phyloP scores from a whole-genome alignment of 768 basidiomycete genomes.

The Lanmaoa rubissima region DNA sequence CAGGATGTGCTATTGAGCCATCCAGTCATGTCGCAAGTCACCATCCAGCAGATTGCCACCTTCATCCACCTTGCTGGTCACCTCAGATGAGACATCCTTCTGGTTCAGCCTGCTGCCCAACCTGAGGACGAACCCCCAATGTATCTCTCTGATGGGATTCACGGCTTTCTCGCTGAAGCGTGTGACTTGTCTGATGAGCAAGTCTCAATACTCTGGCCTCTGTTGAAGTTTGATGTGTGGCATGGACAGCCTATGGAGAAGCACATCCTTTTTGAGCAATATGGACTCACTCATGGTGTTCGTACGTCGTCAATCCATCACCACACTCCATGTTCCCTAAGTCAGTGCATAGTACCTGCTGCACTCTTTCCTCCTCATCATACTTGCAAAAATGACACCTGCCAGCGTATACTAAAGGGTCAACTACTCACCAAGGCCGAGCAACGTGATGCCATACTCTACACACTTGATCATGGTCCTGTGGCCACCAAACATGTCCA shows the following conservation, averaged over 20 bases:
- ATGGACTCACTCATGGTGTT: not conserved
- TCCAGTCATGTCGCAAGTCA: not conserved
- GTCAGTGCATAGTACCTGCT: not conserved
- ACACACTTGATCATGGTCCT: not conserved
- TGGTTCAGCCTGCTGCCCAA: not conserved
- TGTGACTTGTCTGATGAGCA: not conserved
- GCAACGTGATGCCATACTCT: not conserved
- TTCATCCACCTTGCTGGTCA: not conserved
- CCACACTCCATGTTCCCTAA: not conserved
- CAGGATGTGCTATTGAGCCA: not conserved
- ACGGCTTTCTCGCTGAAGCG: not conserved
- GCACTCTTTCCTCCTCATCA: not conserved
- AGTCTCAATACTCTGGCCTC: not conserved
- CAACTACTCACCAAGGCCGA: not conserved
- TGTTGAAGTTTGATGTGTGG: not conserved
- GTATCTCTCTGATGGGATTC: not conserved
- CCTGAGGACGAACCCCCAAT: not conserved
- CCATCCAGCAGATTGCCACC: not conserved
- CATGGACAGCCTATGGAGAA: not conserved
- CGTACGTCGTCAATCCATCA: not conserved
- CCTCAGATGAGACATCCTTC: not conserved
- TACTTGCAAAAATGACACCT: not conserved
- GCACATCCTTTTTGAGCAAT: not conserved
- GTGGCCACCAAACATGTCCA: not conserved
- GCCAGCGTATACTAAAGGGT: not conserved